Base-by-base conservation (phyloP, 2,329 filamentous ascomycete species). In the Trichoderma aggressivum region DNA sequence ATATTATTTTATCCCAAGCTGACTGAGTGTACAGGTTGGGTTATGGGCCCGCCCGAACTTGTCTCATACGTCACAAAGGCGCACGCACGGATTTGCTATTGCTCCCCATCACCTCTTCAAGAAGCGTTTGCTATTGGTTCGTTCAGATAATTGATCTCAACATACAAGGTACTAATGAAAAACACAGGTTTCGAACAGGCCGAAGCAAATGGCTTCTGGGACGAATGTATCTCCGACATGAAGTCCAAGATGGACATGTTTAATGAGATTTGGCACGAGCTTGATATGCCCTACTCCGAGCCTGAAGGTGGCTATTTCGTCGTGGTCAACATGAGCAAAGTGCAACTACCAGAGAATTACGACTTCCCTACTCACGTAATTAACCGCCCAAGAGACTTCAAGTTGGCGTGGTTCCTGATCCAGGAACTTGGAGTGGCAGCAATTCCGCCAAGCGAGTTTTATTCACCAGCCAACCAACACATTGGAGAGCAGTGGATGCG, bases 401-500 rank as follows among this genome's bases (percentile, higher is more conserved):
- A 65, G 30, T 14, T 65, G 63, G 63, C 63, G 8, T 65, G 63
- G 63, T 65, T 65, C 32, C 30, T 65, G 16, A 65, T 65, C 14
- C 63, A 65, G 11, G 63, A 65, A n/a, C 21, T 65, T 7, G 63
- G 63, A n/a, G 47, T 65, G 32, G 63, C 63, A 39, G 63, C 63
- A 11, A 65, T 65, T 28, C 63, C 63, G 0, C 63, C 63, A 3
- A 65, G 63, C 16, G 63, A 65, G 3, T 65, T 65, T 28, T 65
- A 65, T 12, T 65, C 63, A 28, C 63, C 63, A 3, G 30, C 63
- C 1, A 65, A 65, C 21, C 63, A 65, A n/a, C 63, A 65, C 18
- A 65, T 65, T 21, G 63, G 63, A 36, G 63, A 39, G 30, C 63
- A 65, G 21, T 65, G 63, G 63, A 65, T 65, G 63, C 63, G 63